Conservation (phyloP, 768 basidiomycete species). For the Tylopilus sp. region DNA sequence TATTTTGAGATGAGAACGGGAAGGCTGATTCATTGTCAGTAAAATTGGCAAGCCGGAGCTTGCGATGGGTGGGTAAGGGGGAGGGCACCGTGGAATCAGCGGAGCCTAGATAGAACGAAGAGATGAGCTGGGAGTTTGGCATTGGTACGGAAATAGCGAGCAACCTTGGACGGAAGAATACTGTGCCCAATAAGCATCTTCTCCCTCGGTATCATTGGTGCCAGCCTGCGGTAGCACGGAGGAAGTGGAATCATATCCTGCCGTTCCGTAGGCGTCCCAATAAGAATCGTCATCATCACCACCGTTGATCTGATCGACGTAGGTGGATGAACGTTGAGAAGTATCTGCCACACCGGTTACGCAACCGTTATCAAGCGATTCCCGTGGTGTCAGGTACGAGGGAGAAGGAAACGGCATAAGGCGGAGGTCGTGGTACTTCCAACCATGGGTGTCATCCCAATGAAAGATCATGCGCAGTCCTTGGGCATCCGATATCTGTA, state of each 20-base stretch:
- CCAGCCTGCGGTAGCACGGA: constrained; percentile 13
- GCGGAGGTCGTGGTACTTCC: constrained; percentile 70
- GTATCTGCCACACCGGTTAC: neutral
- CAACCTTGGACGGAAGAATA: constrained; percentile 69
- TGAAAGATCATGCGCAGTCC: constrained; percentile 64
- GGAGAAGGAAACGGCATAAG: constrained; percentile 68
- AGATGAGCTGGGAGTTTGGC: constrained; percentile 6
- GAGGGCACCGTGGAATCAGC: constrained; percentile 69
- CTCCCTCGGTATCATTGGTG: constrained; percentile 20
- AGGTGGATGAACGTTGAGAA: neutral
- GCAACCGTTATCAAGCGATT: constrained; percentile 28
- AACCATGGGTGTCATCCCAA: constrained; percentile 52
- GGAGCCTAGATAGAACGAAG: constrained; percentile 44
- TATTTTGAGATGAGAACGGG: constrained; percentile 5
- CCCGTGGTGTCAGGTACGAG: constrained; percentile 27
- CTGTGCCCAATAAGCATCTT: constrained; percentile 76
- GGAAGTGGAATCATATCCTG: constrained; percentile 28
- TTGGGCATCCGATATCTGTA: constrained; percentile 36
- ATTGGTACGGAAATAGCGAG: constrained; percentile 18
- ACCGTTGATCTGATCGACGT: constrained; percentile 21
- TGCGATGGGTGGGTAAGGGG: constrained; percentile 33
- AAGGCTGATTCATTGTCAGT: constrained; percentile 1
- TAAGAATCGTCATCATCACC: constrained; percentile 49
- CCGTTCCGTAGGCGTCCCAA: constrained; percentile 62
- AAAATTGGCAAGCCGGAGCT: constrained; percentile 15